phyloP scores from a whole-genome alignment of 495 filamentous ascomycete species.

The Penicillium cinerascens region DNA sequence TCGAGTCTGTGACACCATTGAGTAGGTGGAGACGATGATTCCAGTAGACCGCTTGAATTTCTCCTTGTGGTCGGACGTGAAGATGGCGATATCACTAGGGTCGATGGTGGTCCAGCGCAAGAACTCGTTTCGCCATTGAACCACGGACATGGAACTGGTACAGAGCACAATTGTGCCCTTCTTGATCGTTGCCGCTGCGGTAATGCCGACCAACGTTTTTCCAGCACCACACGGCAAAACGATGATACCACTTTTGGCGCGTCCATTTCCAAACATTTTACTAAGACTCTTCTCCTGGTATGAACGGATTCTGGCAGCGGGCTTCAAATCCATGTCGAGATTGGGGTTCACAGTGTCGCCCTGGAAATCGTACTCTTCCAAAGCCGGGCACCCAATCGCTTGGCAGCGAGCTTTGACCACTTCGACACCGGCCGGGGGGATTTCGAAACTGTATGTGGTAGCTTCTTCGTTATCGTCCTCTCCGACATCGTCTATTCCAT shows the following conservation, averaged over 20 bases:
- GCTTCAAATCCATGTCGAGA: conserved; percentile 86
- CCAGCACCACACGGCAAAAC: conserved; percentile 95
- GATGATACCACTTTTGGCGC: conserved; percentile 95
- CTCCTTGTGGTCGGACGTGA: conserved; percentile 91
- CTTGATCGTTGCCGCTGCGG: conserved; percentile 94
- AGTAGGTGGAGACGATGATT: conserved; percentile 95
- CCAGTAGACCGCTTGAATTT: conserved; percentile 86
- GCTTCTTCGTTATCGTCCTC: conserved; percentile 82
- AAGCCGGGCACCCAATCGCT: conserved; percentile 76
- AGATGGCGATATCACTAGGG: conserved; percentile 87
- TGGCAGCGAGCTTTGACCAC: conserved; percentile 85
- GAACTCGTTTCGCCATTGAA: conserved; percentile 95
- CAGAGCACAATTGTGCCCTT: conserved; percentile 94
- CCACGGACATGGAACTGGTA: conserved; percentile 95
- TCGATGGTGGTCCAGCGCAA: conserved; percentile 98
- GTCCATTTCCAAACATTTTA: conserved; percentile 99
- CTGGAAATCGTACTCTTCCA: conserved; percentile 98
- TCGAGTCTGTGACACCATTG: conserved; percentile 90
- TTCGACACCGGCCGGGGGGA: conserved; percentile 72
- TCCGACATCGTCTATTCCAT: conserved; percentile 68
- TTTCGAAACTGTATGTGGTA: conserved; percentile 93
- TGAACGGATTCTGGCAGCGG: conserved; percentile 28
- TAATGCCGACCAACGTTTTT: conserved; percentile 96
- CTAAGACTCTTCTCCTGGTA: conserved; percentile 96
- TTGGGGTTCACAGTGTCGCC: conserved; percentile 87